phyloP scores from a whole-genome alignment of 1,139 yeast genomes.

The Taphrina confusa region DNA sequence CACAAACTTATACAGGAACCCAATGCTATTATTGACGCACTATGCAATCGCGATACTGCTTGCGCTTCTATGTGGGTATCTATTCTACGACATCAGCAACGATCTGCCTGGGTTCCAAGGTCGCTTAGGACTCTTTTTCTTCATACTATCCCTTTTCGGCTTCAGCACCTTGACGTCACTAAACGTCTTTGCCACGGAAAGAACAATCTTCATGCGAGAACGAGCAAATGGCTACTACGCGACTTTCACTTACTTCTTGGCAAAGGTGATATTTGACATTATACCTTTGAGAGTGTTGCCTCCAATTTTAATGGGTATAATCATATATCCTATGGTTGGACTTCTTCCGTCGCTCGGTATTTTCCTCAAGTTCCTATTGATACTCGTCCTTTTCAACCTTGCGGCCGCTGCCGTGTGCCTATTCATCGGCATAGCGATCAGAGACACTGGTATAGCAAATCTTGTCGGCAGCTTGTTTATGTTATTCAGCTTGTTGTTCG shows the following conservation, averaged over 20 bases:
- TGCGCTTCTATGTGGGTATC: conserved; percentile 80
- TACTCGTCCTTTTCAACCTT: conserved; percentile 77
- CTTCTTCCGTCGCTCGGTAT: conserved; percentile 63
- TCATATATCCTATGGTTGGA: conserved; percentile 90
- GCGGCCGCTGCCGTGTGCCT: conserved; percentile 83
- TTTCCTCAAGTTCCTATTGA: conserved; percentile 67
- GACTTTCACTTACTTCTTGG: conserved; percentile 78
- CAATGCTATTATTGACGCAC: conserved; percentile 77
- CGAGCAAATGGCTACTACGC: conserved; percentile 91
- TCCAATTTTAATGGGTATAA: conserved; percentile 76
- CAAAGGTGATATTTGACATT: conserved; percentile 86
- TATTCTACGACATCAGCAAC: conserved; percentile 77
- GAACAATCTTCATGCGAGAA: conserved; percentile 86
- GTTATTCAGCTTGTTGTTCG: conserved; percentile 81
- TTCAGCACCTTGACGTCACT: conserved; percentile 89
- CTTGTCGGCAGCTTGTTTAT: conserved; percentile 81
- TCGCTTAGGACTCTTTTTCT: conserved; percentile 84
- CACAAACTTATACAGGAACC: conserved; percentile 88
- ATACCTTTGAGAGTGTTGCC: conserved; percentile 87
- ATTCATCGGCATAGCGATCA: conserved; percentile 78
- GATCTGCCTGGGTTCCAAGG: conserved; percentile 97
- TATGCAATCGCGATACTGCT: conserved; percentile 72
- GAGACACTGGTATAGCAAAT: conserved; percentile 92
- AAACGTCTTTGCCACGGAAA: conserved; percentile 74
- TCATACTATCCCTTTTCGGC: conserved; percentile 81